A percentile compares a stretch with the other conserved stretches of the same genome.
Evolutionary conservation across 1,284 basidiomycete genomes (phyloP).

Genomic region (Cutaneotrichosporon arboriforme): DNA sequence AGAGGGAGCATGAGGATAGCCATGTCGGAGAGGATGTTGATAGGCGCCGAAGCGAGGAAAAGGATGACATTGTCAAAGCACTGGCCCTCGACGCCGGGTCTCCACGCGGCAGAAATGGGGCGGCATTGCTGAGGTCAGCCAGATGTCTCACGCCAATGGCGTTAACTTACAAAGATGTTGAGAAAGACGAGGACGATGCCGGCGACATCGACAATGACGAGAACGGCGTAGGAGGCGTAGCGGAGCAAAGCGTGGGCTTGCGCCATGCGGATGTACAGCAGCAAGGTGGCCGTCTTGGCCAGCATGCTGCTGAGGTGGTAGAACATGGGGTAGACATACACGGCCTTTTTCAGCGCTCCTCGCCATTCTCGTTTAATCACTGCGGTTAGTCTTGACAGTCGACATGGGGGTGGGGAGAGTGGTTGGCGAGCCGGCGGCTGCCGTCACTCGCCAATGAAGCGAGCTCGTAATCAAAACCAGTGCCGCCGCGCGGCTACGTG

Average conservation of each 20-base stretch:
- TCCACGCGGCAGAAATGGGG: slow-evolving; percentile 37
- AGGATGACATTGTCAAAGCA: slow-evolving; percentile 43
- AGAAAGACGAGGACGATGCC: slow-evolving; percentile 44
- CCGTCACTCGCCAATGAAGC: not conserved
- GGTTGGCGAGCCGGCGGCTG: not conserved
- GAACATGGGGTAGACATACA: slow-evolving; percentile 44
- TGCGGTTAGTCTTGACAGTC: not conserved
- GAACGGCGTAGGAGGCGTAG: slow-evolving; percentile 34
- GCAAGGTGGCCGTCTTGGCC: slow-evolving; percentile 43
- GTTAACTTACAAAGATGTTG: slow-evolving; percentile 38
- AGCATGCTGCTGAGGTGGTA: slow-evolving; percentile 45
- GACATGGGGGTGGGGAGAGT: not conserved
- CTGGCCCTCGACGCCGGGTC: slow-evolving; percentile 14
- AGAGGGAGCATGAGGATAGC: slow-evolving; percentile 45
- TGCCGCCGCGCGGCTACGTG: too few species aligned
- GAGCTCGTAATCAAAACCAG: too few species aligned
- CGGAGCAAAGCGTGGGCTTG: slow-evolving; percentile 40
- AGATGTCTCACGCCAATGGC: not conserved
- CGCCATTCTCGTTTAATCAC: slow-evolving; percentile 23
- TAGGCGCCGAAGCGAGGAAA: slow-evolving; percentile 43
- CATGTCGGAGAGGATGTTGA: slow-evolving; percentile 46
- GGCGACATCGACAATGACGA: slow-evolving; percentile 39
- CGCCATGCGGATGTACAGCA: slow-evolving; percentile 47
- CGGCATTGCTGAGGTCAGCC: slow-evolving; percentile 30
- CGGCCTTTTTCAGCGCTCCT: slow-evolving; percentile 24